phyloP scores from a whole-genome alignment of 768 basidiomycete species.

The Collybiopsis luxurians region DNA sequence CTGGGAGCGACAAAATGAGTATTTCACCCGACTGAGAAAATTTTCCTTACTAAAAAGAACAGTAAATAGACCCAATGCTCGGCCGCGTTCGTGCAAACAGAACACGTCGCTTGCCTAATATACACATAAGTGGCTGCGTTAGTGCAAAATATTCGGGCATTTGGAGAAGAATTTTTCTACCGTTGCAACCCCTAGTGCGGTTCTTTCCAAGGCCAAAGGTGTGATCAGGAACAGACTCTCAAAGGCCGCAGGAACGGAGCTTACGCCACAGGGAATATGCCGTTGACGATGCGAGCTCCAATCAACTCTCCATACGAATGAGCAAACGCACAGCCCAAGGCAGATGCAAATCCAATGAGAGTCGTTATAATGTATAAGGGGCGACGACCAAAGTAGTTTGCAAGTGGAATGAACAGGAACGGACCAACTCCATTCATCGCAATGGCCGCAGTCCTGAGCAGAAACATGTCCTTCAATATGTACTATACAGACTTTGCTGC shows the following conservation, averaged over 20 bases:
- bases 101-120: not conserved
- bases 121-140: not conserved
- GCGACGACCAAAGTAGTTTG: slow-evolving; percentile 18
- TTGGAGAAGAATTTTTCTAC: not conserved
- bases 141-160: not conserved
- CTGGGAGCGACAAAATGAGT: not conserved
- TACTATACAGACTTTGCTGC: not conserved
- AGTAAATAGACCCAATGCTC: not conserved
- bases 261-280: not conserved
- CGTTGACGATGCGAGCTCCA: slow-evolving; percentile 9
- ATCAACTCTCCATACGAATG: slow-evolving; percentile 15
- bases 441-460: slow-evolving; percentile 2
- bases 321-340: slow-evolving; percentile 13
- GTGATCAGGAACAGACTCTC: not conserved
- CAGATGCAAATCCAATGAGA: slow-evolving; percentile 15
- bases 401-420: slow-evolving; percentile 19
- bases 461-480: not conserved
- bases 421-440: slow-evolving; percentile 17
- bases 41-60: not conserved
- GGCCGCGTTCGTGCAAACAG: not conserved
- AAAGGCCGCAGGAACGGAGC: not conserved
- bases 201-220: not conserved
- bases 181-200: not conserved
- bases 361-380: slow-evolving; percentile 17
- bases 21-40: too few species aligned